Evolutionary conservation across 345 rosid species (phyloP), one percentile per base, ranked within the genome.

Genomic region (Aurinia saxatilis): DNA sequence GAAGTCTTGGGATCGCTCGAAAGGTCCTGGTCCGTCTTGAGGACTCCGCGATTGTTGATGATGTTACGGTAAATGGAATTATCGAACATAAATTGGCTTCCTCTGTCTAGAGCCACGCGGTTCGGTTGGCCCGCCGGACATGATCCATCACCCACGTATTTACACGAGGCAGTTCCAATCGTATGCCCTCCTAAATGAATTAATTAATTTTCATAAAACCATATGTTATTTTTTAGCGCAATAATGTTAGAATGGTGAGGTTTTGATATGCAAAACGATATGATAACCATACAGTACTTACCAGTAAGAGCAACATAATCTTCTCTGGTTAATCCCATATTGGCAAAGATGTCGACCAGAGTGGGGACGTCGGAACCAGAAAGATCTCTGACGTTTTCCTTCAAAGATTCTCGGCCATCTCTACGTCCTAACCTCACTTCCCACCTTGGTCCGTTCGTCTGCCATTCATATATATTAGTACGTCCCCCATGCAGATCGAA

Each of bases 221-320:
- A 27, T 21, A 21, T 27, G 30, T 27, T 27, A 3, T 3, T 27
- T 27, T 2, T 27, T 27, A 2, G 4, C 25, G 4, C 25, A 21
- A 21, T 21, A 21, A 21, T 21, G 25, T 21, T 21, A 21, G 25
- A 21, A 4, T 21, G 25, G 4, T 21, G 4, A 21, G 4, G 4
- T 21, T 21, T 21, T 21, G 25, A 21, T 21, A 21, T 21, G 25
- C 25, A 21, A 21, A 2, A n/a, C n/a, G n/a, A n/a, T n/a, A n/a
- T n/a, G n/a, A n/a, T n/a, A n/a, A n/a, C n/a, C n/a, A n/a, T 6
- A 5, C 30, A 10, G 11, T 15, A 8, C 72, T 71, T 44, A 75
- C 79, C 76, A 9, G 62, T 42, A 25, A 75, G 79, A 13, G 79
- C 52, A 34, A 75, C 79, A 19, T 71, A 71, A 18, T 75, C 79